Evolutionary conservation across 371 early-diverging fungal species (phyloP).

Genomic region (Zopfochytrium polystomum): DNA sequence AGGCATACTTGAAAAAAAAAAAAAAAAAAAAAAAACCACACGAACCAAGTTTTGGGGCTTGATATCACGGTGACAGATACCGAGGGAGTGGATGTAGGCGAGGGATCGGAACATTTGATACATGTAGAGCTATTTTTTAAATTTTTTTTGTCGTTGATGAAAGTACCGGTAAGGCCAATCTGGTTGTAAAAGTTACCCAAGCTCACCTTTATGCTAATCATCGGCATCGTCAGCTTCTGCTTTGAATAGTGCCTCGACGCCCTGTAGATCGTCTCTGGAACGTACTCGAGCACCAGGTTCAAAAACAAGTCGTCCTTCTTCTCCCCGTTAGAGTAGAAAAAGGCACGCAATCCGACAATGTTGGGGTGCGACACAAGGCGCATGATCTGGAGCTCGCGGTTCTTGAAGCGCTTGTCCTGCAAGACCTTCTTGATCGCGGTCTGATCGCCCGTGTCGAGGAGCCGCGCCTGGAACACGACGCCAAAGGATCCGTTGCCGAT

Average conservation of each 20-base stretch:
- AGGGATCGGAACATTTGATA: slow-evolving; percentile 95
- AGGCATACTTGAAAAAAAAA: slow-evolving; percentile 9
- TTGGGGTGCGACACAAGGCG: slow-evolving; percentile 84
- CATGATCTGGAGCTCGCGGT: slow-evolving; percentile 96
- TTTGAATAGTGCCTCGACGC: slow-evolving; percentile 83
- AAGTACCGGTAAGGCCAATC: too few relatives aligned
- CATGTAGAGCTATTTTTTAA: slow-evolving; percentile 70
- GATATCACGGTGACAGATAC: slow-evolving; percentile 96
- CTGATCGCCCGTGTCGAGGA: slow-evolving; percentile 72
- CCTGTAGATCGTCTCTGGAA: slow-evolving; percentile 92
- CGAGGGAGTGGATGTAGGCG: slow-evolving; percentile 93
- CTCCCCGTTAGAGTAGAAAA: slow-evolving; percentile 84
- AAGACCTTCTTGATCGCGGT: slow-evolving; percentile 94
- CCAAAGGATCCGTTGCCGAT: slow-evolving; percentile 96
- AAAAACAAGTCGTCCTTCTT: slow-evolving; percentile 91
- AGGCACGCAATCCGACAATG: slow-evolving; percentile 78
- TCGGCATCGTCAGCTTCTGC: slow-evolving; percentile 89
- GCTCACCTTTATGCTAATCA: slow-evolving; percentile 74
- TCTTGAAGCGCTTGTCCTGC: slow-evolving; percentile 96
- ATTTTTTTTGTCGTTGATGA: neutral
- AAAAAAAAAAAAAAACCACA: neutral
- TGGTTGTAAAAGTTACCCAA: too few relatives aligned
- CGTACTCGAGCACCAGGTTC: slow-evolving; percentile 87
- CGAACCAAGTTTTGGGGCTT: slow-evolving; percentile 94
- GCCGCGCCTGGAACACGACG: slow-evolving; percentile 91